Percentiles rank a stretch among this genome's conserved stretches.
Conservation (phyloP, 2,329 filamentous ascomycete genomes). For the Diaporthe aspalathi region DNA sequence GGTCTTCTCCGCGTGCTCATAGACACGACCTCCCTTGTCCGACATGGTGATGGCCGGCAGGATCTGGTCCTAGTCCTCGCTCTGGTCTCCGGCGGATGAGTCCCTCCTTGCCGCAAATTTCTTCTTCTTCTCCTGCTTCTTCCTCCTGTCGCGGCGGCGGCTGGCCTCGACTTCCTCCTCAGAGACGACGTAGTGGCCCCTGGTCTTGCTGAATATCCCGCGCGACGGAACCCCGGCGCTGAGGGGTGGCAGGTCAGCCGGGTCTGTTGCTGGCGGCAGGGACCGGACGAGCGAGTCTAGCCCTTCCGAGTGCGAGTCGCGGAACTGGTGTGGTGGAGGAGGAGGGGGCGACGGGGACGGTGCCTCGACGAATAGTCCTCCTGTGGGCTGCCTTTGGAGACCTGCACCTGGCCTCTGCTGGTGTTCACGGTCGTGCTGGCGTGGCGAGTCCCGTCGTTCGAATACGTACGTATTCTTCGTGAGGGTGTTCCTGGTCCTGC, state of each 20-base stretch:
- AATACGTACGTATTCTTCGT: neutral
- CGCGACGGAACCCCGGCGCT: slow-evolving; percentile 21
- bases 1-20: slow-evolving; percentile 20
- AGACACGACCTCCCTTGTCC: slow-evolving; percentile 31
- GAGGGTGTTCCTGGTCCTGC: neutral
- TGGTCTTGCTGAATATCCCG: slow-evolving; percentile 10
- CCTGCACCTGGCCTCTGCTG: neutral
- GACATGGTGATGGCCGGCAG: slow-evolving; percentile 33
- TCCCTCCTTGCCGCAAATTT: neutral
- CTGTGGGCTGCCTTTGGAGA: slow-evolving; percentile 23
- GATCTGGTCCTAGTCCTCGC: neutral
- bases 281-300: slow-evolving; percentile 15
- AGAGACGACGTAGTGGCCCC: neutral
- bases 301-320: neutral
- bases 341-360: slow-evolving; percentile 7
- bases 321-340: neutral
- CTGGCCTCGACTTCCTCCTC: slow-evolving; percentile 3
- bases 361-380: slow-evolving; percentile 20
- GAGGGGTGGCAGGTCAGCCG: neutral
- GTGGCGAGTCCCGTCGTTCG: neutral
- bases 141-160: neutral
- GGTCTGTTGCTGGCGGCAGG: slow-evolving; percentile 8
- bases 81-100: neutral
- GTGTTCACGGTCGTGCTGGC: neutral
- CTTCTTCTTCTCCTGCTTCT: too few relatives aligned